These are phyloP conservation scores for Aspergillus sp. DNA, from an alignment of 2,329 filamentous ascomycete species.

Conservation along the genomic window DNA sequence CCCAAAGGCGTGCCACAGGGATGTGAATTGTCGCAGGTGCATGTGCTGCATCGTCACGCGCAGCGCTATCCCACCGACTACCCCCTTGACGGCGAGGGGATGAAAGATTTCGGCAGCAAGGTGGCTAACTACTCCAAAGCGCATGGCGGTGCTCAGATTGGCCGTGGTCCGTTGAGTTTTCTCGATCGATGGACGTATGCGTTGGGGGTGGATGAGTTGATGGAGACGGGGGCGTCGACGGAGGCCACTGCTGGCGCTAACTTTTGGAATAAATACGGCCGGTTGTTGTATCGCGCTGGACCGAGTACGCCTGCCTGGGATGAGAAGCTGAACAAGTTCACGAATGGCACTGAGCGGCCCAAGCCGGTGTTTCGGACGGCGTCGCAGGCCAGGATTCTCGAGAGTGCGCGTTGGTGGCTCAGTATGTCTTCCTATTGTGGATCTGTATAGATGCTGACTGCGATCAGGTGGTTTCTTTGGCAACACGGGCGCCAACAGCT, in stretches of 20 bases:
- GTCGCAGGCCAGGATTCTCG: slow-evolving; percentile 50
- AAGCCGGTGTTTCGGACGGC: slow-evolving; percentile 52
- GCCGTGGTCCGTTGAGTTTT: slow-evolving; percentile 48
- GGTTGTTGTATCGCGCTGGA: slow-evolving; percentile 48
- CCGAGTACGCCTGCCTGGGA: slow-evolving; percentile 47
- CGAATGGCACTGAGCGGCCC: slow-evolving; percentile 44
- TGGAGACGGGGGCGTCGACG: slow-evolving; percentile 46
- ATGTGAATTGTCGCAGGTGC: slow-evolving; percentile 54
- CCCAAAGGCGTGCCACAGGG: slow-evolving; percentile 46
- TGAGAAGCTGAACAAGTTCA: slow-evolving; percentile 31
- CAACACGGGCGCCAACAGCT: slow-evolving; percentile 21
- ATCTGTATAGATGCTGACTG: slow-evolving; percentile 18
- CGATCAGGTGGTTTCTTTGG: slow-evolving; percentile 24
- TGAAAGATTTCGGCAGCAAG: slow-evolving; percentile 47
- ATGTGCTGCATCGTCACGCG: slow-evolving; percentile 52
- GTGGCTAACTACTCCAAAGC: slow-evolving; percentile 41
- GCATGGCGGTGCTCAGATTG: slow-evolving; percentile 26
- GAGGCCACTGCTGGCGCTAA: slow-evolving; percentile 47
- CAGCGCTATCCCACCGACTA: slow-evolving; percentile 48
- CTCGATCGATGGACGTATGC: slow-evolving; percentile 50
- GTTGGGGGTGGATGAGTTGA: slow-evolving; percentile 42
- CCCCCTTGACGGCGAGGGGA: slow-evolving; percentile 46
- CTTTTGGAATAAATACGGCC: slow-evolving; percentile 54
- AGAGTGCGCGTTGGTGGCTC: slow-evolving; percentile 43
- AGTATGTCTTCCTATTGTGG: slow-evolving; percentile 42